These are phyloP conservation scores for Pontederia paniculata DNA, from an alignment of 176 grass and related monocot species.

Conservation along the genomic window DNA sequence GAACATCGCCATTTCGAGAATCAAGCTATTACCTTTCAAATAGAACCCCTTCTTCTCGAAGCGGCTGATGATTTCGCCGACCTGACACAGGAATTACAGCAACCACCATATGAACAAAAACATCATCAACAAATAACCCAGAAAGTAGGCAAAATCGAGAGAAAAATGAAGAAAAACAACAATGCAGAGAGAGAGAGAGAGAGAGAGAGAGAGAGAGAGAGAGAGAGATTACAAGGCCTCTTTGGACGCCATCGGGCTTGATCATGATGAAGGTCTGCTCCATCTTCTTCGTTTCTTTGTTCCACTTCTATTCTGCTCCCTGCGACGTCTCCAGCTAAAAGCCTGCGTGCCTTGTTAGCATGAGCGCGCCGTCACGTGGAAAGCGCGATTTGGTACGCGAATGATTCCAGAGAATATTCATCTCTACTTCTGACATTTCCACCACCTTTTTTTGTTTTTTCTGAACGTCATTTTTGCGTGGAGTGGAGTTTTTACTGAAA, in stretches of 20 bases:
- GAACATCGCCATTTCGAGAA: no score
- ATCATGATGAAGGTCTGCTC: slow-evolving; percentile 67
- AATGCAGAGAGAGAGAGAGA: not conserved
- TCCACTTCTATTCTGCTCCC: no score
- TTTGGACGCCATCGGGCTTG: slow-evolving; percentile 57
- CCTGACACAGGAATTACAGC: slow-evolving; percentile 11
- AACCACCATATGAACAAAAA: not conserved
- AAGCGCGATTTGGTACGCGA: no score
- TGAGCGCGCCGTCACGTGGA: no score
- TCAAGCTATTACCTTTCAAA: slow-evolving; percentile 21
- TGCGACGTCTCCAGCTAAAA: no score
- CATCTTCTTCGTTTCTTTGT: not conserved
- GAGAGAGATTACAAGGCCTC: slow-evolving; percentile 32
- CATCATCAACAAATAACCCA: not conserved
- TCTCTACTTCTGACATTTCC: no score
- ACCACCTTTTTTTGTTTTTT: no score
- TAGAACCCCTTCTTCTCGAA: slow-evolving; percentile 78
- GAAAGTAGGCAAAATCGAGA: not conserved
- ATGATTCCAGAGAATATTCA: no score
- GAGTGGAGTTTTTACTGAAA: no score
- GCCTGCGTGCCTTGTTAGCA: no score
- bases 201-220: not conserved
- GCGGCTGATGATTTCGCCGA: slow-evolving; percentile 47
- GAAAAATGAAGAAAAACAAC: slow-evolving; percentile 1
- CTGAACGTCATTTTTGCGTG: no score